Base-by-base conservation (phyloP, 768 basidiomycete species). In the Goffeauzyma gilvescens region DNA sequence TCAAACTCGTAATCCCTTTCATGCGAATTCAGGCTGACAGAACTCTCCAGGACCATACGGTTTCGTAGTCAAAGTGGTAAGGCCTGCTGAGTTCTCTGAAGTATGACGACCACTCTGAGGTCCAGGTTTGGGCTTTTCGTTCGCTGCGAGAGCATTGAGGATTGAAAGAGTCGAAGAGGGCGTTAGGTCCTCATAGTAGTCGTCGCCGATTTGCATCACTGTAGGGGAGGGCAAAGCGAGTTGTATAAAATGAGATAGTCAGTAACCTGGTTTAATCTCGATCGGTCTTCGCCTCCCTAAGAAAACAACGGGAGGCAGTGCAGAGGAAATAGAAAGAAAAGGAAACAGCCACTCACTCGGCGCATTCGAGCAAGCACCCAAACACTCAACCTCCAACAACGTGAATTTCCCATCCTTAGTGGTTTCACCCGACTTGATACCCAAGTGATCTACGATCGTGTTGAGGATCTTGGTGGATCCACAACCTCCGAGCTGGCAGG, bases 391-490 rank as follows among this genome's bases (percentile, higher is more conserved):
- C 66, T 98, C 93, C 44, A 98, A 72, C 32, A 96, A 77, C 8
- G 93, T 93, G 66, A 95, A 98, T 66, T 90, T 95, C 31, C 83
- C 81, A 59, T 98, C 86, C 62, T 75, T 73, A 10, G 93, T 93
- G n/a, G 89, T 89, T 60, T 83, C 75, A 6, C 90, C 90, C 18
- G 82, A 78, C 50, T 79, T 74, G 53, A 89, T 73, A 13, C 81
- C 80, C 17, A 96, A 74, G 55, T 93, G 81, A 39, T 63, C 58
- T 81, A 78, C 35, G 81, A 79, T 22, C 17, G 15, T 24, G 37
- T 4, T 38, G 32, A 93, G 72, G 52, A 96, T 89, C 25, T 82
- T 78, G 48, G 80, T 84, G 15, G 86, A 87, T 36, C 89, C 90
- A 48, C 67, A 68, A 24, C 67, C 67, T 21, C 66, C 66, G 26